phyloP scores from a whole-genome alignment of 176 grass and related monocot species.

The Hyparrhenia diplandra region DNA sequence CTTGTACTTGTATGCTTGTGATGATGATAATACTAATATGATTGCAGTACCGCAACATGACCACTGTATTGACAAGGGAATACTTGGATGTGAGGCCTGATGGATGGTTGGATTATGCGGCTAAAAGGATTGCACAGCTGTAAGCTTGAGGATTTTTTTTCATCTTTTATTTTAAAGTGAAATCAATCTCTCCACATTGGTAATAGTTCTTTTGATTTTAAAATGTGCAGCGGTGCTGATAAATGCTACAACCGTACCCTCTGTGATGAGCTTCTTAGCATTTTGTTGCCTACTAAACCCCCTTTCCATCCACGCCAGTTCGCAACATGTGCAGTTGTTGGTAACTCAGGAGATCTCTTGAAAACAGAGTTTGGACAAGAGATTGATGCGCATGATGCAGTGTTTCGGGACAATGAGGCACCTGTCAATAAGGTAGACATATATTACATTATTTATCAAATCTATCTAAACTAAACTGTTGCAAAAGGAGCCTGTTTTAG shows the following conservation, averaged over 20 bases:
- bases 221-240: slow-evolving; percentile 62
- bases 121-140: slow-evolving; percentile 95
- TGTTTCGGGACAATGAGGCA: slow-evolving; percentile 96
- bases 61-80: slow-evolving; percentile 95
- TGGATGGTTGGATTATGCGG: slow-evolving; percentile 92
- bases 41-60: slow-evolving; percentile 92
- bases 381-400: slow-evolving; percentile 93
- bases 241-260: slow-evolving; percentile 94
- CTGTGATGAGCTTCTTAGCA: slow-evolving; percentile 88
- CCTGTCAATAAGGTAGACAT: slow-evolving; percentile 93
- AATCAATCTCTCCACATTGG: neutral
- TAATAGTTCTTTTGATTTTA: slow-evolving; percentile 6
- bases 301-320: slow-evolving; percentile 95
- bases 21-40: slow-evolving; percentile 27
- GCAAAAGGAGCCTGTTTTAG: neutral
- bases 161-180: neutral
- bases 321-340: slow-evolving; percentile 85
- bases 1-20: neutral
- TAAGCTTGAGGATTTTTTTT: slow-evolving; percentile 42
- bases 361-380: slow-evolving; percentile 97
- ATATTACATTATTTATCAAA: too few relatives aligned
- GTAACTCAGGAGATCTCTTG: slow-evolving; percentile 94
- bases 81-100: slow-evolving; percentile 91
- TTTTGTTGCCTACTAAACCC: slow-evolving; percentile 78
- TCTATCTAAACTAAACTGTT: neutral